Evolutionary conservation across 495 filamentous ascomycete genomes (phyloP).

Genomic region (Staphylotrichum longicolle): DNA sequence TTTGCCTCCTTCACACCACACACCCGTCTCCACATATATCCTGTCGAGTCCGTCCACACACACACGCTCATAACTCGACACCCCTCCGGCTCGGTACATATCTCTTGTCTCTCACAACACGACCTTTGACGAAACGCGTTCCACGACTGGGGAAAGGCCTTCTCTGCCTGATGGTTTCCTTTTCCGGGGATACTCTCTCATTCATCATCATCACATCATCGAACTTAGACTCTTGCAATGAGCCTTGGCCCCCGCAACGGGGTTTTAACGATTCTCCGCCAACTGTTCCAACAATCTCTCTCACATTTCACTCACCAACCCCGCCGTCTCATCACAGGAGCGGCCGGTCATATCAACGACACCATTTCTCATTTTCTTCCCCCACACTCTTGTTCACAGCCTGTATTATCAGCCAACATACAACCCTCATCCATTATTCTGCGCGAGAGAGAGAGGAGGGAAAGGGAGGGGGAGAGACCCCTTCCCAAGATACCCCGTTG

Average conservation of each 20-base stretch:
- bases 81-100: not conserved
- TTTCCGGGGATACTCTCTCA: conserved; percentile 3
- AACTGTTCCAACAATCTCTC: too few relatives aligned
- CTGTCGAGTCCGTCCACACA: conserved; percentile 1
- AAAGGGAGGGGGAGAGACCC: not conserved
- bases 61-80: not conserved
- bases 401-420: not conserved
- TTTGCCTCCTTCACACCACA: not conserved
- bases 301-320: too few relatives aligned
- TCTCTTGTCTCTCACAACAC: too few relatives aligned
- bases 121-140: conserved; percentile 23
- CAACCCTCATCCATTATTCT: not conserved
- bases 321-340: too few relatives aligned
- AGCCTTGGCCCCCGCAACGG: too few relatives aligned
- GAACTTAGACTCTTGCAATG: too few relatives aligned
- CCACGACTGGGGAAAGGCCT: conserved; percentile 17
- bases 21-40: not conserved
- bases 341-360: not conserved
- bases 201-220: too few relatives aligned
- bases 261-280: too few relatives aligned
- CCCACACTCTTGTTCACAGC: not conserved
- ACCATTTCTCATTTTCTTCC: not conserved
- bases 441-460: not conserved
- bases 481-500: conserved; percentile 7
- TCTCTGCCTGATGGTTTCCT: conserved; percentile 22